A percentile compares a stretch with the other conserved stretches of the same genome.
Evolutionary conservation across 2,329 filamentous ascomycete genomes (phyloP).

Genomic region (Fonsecaea pedrosoi): DNA sequence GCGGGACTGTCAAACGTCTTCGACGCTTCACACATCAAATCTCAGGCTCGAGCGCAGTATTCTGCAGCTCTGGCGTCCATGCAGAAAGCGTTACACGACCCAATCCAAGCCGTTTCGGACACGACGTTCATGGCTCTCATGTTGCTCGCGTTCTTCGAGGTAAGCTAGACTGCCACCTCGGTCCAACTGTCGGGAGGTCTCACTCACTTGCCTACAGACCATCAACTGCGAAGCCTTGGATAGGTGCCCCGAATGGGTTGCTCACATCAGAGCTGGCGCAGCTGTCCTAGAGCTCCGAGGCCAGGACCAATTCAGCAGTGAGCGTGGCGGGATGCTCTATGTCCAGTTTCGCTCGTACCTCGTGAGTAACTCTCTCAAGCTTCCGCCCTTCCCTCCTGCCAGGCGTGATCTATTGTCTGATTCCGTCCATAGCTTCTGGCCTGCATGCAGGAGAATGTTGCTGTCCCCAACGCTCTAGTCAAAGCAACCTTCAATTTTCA

Average conservation of each 20-base stretch:
- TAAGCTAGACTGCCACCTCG: background rate
- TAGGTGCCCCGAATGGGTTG: conserved; percentile 19
- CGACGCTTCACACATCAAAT: background rate
- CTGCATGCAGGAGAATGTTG: conserved; percentile 22
- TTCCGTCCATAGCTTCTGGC: conserved; percentile 14
- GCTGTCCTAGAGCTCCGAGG: conserved; percentile 37
- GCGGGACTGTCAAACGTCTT: conserved; percentile 21
- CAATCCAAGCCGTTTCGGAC: conserved; percentile 45
- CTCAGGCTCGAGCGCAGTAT: conserved; percentile 19
- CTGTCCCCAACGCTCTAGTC: conserved; percentile 20
- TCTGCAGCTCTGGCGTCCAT: conserved; percentile 57
- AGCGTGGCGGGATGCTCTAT: conserved; percentile 32
- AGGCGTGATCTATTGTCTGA: background rate
- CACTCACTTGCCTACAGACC: conserved; percentile 13
- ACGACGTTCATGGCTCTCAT: conserved; percentile 49
- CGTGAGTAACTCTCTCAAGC: conserved; percentile 10
- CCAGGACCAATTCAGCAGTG: conserved; percentile 26
- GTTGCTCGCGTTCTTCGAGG: conserved; percentile 49
- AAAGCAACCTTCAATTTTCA: conserved; percentile 20
- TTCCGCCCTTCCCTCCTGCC: background rate
- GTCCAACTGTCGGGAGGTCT: background rate
- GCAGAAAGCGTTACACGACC: conserved; percentile 49
- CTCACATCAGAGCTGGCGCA: conserved; percentile 33
- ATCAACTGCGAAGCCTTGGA: conserved; percentile 23
- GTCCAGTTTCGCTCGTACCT: conserved; percentile 37